phyloP scores from a whole-genome alignment of 1,284 basidiomycete genomes.

The Malassezia caprae region DNA sequence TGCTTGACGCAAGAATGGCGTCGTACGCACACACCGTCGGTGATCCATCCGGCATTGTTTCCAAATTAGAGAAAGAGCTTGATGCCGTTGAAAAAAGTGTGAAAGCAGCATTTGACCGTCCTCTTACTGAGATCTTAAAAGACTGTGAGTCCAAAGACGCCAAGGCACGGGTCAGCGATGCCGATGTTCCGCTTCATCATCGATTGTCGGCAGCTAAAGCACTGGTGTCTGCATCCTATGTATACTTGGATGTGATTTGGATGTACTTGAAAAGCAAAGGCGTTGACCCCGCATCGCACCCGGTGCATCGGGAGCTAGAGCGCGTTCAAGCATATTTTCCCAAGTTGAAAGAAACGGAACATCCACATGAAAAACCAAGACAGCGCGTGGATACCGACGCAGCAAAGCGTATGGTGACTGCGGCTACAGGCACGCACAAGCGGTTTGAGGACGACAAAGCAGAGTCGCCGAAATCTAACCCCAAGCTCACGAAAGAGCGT shows the following conservation, averaged over 20 bases:
- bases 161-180: not conserved
- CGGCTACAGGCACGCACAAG: conserved; percentile 8
- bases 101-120: not conserved
- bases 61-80: not conserved
- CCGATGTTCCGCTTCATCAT: not conserved
- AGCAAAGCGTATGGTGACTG: conserved; percentile 3
- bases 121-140: not conserved
- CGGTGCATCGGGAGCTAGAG: conserved; percentile 12
- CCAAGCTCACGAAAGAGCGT: not conserved
- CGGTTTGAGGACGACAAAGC: conserved; percentile 4
- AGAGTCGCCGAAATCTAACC: not conserved
- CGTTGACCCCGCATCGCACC: conserved; percentile 13
- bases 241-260: conserved; percentile 16
- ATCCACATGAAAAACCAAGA: not conserved
- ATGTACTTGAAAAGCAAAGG: conserved; percentile 16
- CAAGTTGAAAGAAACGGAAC: conserved; percentile 6
- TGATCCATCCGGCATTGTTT: conserved; percentile 9
- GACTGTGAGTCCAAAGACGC: conserved; percentile 8
- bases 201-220: conserved; percentile 11
- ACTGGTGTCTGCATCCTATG: conserved; percentile 11
- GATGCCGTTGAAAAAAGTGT: not conserved
- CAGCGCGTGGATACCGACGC: conserved; percentile 3
- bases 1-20: conserved; percentile 1
- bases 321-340: conserved; percentile 16
- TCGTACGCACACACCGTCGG: conserved; percentile 17